A percentile compares a stretch with the other conserved stretches of the same genome.
phyloP scores from a whole-genome alignment of 345 rosid genomes.

The Lagerstroemia speciosa region DNA sequence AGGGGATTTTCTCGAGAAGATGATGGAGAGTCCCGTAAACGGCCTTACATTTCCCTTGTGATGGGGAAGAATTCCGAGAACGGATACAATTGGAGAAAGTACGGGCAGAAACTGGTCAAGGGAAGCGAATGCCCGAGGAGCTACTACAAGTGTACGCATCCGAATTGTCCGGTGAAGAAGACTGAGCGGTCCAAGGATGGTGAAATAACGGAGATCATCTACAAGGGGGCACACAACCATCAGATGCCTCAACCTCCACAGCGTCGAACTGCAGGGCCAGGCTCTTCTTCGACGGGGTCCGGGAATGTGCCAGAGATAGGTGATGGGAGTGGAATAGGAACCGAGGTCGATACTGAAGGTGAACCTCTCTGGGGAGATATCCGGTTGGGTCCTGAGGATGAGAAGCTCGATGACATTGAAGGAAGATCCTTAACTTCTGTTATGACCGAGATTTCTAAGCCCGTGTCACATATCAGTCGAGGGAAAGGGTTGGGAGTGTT shows the following conservation, averaged over 20 bases:
- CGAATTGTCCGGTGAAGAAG: constrained; percentile 47
- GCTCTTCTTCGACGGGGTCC: constrained; percentile 26
- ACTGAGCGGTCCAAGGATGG: constrained; percentile 53
- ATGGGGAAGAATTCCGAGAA: constrained; percentile 38
- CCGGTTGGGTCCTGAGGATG: constrained; percentile 22
- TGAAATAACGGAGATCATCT: constrained; percentile 57
- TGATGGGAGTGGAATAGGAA: neutral
- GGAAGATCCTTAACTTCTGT: constrained; percentile 39
- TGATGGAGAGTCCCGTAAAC: constrained; percentile 18
- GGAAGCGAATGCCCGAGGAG: constrained; percentile 64
- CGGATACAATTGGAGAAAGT: constrained; percentile 59
- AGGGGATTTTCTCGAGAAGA: constrained; percentile 19
- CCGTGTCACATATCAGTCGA: too few species aligned
- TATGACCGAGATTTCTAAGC: constrained; percentile 43
- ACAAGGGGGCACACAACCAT: constrained; percentile 51
- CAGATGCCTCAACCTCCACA: constrained; percentile 41
- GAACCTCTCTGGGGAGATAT: constrained; percentile 20
- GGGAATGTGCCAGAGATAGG: neutral
- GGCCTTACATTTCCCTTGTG: constrained; percentile 20
- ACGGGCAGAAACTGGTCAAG: constrained; percentile 59
- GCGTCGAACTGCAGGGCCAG: constrained; percentile 25
- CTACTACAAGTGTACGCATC: constrained; percentile 56
- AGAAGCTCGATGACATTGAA: constrained; percentile 27
- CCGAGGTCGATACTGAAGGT: neutral
- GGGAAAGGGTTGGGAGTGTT: too few species aligned